These are phyloP conservation scores for Trapa bicornis DNA, from an alignment of 345 rosid genomes.

Conservation along the genomic window DNA sequence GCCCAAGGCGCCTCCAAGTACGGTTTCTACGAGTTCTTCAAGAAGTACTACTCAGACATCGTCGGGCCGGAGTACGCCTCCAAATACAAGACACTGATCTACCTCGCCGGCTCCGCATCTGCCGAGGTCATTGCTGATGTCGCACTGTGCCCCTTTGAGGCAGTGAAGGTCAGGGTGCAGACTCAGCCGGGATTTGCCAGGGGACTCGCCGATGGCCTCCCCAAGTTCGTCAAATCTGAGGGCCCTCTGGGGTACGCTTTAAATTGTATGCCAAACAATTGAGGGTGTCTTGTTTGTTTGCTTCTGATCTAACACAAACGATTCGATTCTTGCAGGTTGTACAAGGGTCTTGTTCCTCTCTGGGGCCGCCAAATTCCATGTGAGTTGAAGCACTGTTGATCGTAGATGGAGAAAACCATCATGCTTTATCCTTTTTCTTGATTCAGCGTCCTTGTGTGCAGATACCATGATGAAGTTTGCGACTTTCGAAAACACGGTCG, in stretches of 20 bases:
- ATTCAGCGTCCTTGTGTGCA: conserved; percentile 17
- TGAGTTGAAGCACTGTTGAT: conserved; percentile 18
- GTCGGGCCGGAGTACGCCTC: conserved; percentile 82
- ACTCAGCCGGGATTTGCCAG: conserved; percentile 93
- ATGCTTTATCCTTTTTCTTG: too few relatives aligned
- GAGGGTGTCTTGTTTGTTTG: neutral
- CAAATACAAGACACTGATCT: conserved; percentile 85
- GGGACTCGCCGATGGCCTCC: conserved; percentile 86
- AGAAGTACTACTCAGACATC: conserved; percentile 81
- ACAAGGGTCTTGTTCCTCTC: conserved; percentile 76
- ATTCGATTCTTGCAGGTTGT: conserved; percentile 37
- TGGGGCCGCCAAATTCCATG: conserved; percentile 99
- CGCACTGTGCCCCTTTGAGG: conserved; percentile 91
- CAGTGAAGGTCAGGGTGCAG: conserved; percentile 87
- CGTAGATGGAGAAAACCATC: too few relatives aligned
- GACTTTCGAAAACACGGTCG: conserved; percentile 74
- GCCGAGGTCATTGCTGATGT: conserved; percentile 83
- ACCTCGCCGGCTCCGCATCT: conserved; percentile 89
- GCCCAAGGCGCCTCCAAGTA: conserved; percentile 99
- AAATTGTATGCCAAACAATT: neutral
- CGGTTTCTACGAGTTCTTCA: conserved; percentile 94
- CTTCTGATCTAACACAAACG: neutral
- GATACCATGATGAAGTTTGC: conserved; percentile 99
- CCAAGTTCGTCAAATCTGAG: conserved; percentile 61
- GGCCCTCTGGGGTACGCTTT: conserved; percentile 50